Percentiles rank a stretch among this genome's conserved stretches.
Evolutionary conservation across 208 protist genomes (phyloP).

Genomic region (Leishmania tarentolae): DNA sequence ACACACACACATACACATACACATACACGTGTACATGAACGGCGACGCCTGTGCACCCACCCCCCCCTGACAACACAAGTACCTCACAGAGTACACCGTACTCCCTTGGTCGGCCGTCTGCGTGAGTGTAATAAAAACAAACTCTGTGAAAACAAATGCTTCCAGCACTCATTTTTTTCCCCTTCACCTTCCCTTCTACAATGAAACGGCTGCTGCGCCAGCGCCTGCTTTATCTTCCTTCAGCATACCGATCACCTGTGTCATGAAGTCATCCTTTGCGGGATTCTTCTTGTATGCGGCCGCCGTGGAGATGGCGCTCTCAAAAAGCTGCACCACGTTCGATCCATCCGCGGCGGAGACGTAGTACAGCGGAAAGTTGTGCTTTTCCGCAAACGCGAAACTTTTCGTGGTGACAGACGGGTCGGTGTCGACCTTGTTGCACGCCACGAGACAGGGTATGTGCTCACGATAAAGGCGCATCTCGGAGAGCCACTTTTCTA

Average conservation of each 20-base stretch:
- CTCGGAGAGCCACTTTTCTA: constrained; percentile 94
- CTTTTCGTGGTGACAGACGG: constrained; percentile 77
- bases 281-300: constrained; percentile 90
- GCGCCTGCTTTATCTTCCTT: constrained; percentile 39
- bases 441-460: constrained; percentile 94
- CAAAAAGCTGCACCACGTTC: constrained; percentile 94
- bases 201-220: neutral
- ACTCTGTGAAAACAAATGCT: neutral
- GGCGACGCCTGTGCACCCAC: too few relatives aligned
- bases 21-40: too few relatives aligned
- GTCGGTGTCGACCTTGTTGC: constrained; percentile 96
- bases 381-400: constrained; percentile 95
- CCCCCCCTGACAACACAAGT: neutral
- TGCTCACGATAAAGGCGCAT: constrained; percentile 90
- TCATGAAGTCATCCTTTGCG: constrained; percentile 83
- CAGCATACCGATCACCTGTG: constrained; percentile 83
- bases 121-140: neutral
- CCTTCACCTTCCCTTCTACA: neutral
- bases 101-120: neutral
- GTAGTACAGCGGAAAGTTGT: constrained; percentile 92
- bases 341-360: constrained; percentile 94
- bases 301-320: constrained; percentile 75
- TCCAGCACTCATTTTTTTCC: neutral
- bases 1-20: too few relatives aligned
- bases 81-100: neutral